phyloP scores from a whole-genome alignment of 2,329 filamentous ascomycete species.

The Lasiodiplodia sp. region DNA sequence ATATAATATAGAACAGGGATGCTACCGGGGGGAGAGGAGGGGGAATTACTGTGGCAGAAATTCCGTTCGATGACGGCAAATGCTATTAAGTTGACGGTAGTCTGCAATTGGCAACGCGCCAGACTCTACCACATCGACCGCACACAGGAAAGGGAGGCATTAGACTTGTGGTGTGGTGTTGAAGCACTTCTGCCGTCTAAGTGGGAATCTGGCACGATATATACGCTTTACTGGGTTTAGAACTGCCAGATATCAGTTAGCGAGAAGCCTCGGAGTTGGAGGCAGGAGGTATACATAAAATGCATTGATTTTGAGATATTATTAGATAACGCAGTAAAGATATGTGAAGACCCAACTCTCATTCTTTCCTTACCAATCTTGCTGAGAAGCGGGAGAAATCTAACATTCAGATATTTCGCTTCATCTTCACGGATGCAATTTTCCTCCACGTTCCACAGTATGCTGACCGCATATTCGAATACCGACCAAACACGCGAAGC shows the following conservation, averaged over 20 bases:
- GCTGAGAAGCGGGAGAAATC: too few relatives aligned
- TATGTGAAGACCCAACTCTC: too few relatives aligned
- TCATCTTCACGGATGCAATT: too few relatives aligned
- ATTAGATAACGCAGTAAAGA: too few relatives aligned
- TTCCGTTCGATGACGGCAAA: neutral
- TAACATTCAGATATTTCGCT: too few relatives aligned
- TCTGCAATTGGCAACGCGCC: neutral
- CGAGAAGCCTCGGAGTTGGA: too few relatives aligned
- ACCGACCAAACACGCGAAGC: too few relatives aligned
- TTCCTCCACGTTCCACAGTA: too few relatives aligned
- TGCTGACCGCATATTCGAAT: too few relatives aligned
- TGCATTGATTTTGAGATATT: too few relatives aligned
- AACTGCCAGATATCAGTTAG: conserved; percentile 72
- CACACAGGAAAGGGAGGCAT: neutral
- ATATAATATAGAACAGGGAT: neutral
- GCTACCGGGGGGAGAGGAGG: neutral
- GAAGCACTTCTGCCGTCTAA: conserved; percentile 77
- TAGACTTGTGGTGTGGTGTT: conserved; percentile 75
- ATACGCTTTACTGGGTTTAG: conserved; percentile 97
- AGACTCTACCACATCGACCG: neutral
- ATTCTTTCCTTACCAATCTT: too few relatives aligned
- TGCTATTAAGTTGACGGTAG: conserved; percentile 4
- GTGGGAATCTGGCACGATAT: conserved; percentile 66
- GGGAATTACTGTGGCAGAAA: neutral
- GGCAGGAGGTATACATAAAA: too few relatives aligned